phyloP scores from a whole-genome alignment of 176 grass and related monocot species.

The Rhipidocladum racemiflorum region DNA sequence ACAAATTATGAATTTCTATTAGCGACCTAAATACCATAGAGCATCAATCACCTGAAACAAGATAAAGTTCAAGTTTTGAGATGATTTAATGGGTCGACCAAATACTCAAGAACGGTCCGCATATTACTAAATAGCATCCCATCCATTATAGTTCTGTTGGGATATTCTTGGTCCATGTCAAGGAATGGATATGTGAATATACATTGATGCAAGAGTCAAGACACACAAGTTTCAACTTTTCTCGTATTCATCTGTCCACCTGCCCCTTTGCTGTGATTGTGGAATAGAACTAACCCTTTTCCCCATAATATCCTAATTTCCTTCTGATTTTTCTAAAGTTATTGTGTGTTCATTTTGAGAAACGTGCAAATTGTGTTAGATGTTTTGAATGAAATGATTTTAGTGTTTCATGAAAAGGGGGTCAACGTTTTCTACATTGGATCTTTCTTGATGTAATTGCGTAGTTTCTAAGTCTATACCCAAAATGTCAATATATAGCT shows the following conservation, averaged over 20 bases:
- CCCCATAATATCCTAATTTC: neutral
- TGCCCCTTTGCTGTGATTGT: neutral
- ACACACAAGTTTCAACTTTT: neutral
- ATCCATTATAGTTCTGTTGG: neutral
- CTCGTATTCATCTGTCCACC: neutral
- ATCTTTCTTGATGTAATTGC: constrained; percentile 16
- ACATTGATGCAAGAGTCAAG: neutral
- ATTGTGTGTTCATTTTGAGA: neutral
- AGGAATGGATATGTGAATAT: neutral
- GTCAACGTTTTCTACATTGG: neutral
- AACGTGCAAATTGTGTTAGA: neutral
- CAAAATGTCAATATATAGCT: constrained; percentile 7
- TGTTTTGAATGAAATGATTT: neutral
- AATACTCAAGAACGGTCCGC: neutral
- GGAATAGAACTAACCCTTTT: neutral
- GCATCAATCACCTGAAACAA: neutral
- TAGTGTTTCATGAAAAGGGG: neutral
- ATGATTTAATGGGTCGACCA: neutral
- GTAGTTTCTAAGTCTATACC: neutral
- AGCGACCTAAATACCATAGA: neutral
- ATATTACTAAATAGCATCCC: neutral
- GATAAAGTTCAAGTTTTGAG: neutral
- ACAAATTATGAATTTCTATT: neutral
- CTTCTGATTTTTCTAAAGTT: neutral
- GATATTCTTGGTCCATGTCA: neutral